Evolutionary conservation across 2,329 filamentous ascomycete genomes (phyloP).

Genomic region (Emericellopsis cladophorae): DNA sequence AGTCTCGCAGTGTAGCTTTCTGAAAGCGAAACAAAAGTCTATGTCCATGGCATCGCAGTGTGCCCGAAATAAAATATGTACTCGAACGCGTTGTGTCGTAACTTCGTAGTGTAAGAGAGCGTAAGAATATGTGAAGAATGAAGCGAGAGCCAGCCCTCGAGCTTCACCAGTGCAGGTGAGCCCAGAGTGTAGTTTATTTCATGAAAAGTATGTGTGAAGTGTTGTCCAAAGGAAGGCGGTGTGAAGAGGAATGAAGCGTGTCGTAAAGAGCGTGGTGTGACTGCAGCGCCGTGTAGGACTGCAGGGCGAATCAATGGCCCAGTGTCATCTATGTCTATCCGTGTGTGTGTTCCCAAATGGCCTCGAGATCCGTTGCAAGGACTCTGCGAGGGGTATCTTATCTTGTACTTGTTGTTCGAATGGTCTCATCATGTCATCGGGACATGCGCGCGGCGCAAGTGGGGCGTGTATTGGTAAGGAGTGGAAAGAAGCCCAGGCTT

Average conservation of each 20-base stretch:
- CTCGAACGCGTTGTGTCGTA: too few species aligned
- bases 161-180: background rate
- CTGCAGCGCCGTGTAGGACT: too few species aligned
- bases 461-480: background rate
- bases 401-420: background rate
- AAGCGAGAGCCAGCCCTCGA: background rate
- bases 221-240: background rate
- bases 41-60: too few species aligned
- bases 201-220: too few species aligned
- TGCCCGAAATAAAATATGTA: too few species aligned
- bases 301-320: conserved; percentile 4
- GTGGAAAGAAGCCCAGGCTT: background rate
- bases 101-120: too few species aligned
- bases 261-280: background rate
- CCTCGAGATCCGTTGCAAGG: background rate
- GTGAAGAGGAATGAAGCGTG: background rate
- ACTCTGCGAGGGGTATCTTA: conserved; percentile 1
- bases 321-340: background rate
- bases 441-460: conserved; percentile 2
- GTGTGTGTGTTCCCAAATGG: background rate
- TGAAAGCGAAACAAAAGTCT: too few species aligned
- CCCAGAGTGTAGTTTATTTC: background rate
- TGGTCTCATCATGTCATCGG: conserved; percentile 1
- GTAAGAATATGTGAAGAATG: too few species aligned
- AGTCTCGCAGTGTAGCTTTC: too few species aligned